phyloP scores from a whole-genome alignment of 2,329 filamentous ascomycete genomes.

The Cladophialophora immunda region DNA sequence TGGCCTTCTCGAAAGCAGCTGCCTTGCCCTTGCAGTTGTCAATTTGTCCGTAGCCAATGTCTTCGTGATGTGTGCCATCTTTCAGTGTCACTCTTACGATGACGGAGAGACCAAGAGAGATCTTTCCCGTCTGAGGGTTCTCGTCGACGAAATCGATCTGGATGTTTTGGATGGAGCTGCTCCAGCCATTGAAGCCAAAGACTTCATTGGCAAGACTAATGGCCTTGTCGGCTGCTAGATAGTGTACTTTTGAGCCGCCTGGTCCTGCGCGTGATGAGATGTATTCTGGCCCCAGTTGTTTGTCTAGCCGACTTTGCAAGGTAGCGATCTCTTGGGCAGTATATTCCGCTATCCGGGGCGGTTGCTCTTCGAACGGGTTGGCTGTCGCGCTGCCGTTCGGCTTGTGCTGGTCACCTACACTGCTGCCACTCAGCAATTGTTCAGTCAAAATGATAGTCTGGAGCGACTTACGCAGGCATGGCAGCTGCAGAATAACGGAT shows the following conservation, averaged over 20 bases:
- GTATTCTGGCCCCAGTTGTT: constrained; percentile 94
- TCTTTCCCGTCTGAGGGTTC: constrained; percentile 76
- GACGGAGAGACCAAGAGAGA: constrained; percentile 86
- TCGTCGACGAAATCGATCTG: constrained; percentile 96
- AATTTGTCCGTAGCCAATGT: constrained; percentile 95
- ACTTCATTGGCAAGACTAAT: constrained; percentile 95
- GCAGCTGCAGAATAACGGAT: background rate
- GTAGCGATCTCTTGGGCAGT: constrained; percentile 91
- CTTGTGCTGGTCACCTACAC: constrained; percentile 42
- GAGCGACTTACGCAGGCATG: constrained; percentile 15
- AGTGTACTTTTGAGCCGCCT: constrained; percentile 86
- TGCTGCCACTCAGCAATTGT: constrained; percentile 21
- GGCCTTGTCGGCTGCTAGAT: constrained; percentile 94
- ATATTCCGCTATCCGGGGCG: constrained; percentile 76
- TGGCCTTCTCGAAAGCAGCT: constrained; percentile 95
- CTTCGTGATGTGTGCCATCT: constrained; percentile 97
- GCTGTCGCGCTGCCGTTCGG: constrained; percentile 44
- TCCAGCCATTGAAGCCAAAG: constrained; percentile 98
- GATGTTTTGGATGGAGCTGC: constrained; percentile 91
- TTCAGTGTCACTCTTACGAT: constrained; percentile 88
- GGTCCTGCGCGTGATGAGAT: constrained; percentile 86
- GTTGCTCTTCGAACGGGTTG: constrained; percentile 82
- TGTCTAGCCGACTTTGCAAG: constrained; percentile 84
- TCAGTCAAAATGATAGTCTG: background rate
- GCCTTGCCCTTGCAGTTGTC: constrained; percentile 97